A percentile compares a stretch with the other conserved stretches of the same genome.
Evolutionary conservation across 768 basidiomycete genomes (phyloP).

Genomic region (Russula vinacea): DNA sequence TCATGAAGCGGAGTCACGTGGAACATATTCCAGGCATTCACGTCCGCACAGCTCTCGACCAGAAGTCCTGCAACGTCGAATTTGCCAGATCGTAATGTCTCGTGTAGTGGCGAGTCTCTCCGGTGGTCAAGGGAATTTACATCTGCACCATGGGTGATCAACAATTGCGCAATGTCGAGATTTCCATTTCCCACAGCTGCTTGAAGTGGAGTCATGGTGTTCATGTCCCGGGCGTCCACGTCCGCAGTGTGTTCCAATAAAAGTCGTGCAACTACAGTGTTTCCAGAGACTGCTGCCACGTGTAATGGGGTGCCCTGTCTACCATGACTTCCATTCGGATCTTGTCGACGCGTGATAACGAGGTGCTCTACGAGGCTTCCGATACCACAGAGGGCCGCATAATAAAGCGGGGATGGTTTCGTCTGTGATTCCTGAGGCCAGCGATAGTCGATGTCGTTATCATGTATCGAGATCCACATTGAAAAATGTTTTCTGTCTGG

Average conservation of each 20-base stretch:
- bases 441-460: not conserved
- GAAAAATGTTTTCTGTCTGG: not conserved
- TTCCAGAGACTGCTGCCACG: not conserved
- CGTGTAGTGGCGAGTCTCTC: too few species aligned
- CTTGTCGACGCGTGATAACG: not conserved
- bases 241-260: not conserved
- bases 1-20: too few species aligned
- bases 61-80: not conserved
- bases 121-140: not conserved
- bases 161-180: not conserved
- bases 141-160: not conserved
- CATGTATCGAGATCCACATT: not conserved
- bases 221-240: too few species aligned
- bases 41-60: not conserved
- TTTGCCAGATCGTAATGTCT: too few species aligned
- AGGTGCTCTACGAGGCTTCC: not conserved
- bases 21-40: not conserved
- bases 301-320: not conserved
- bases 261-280: not conserved
- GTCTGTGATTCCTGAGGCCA: too few species aligned
- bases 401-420: too few species aligned
- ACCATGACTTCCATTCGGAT: not conserved
- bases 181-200: not conserved
- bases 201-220: not conserved
- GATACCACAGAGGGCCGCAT: too few species aligned